Evolutionary conservation across 495 filamentous ascomycete species (phyloP).

Genomic region (Talaromyces stipitatus): DNA sequence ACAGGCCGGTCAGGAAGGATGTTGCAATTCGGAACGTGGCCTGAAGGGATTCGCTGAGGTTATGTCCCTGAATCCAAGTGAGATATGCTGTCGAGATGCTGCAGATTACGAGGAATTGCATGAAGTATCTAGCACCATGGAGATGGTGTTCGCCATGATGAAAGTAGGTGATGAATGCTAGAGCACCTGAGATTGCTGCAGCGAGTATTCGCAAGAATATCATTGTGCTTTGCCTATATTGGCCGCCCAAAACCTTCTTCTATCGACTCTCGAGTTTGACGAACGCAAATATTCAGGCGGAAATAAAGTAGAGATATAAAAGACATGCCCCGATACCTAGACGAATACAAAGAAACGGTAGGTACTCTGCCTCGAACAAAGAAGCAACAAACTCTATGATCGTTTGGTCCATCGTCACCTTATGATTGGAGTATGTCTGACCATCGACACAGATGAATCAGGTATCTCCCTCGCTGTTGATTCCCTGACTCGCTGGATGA

Average conservation of each 20-base stretch:
- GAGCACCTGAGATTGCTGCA: neutral
- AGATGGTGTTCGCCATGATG: neutral
- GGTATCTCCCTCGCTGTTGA: no score
- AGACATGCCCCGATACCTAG: no score
- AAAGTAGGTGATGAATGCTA: neutral
- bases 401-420: neutral
- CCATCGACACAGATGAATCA: no score
- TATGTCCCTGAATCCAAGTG: neutral
- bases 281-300: no score
- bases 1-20: constrained; percentile 20
- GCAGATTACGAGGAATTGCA: neutral
- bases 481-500: no score
- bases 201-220: neutral
- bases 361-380: neutral
- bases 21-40: neutral
- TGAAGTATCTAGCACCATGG: neutral
- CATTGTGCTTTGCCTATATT: neutral
- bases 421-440: neutral
- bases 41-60: neutral
- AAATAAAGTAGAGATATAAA: no score
- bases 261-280: no score
- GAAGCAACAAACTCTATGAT: neutral
- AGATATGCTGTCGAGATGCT: neutral
- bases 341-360: neutral
- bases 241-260: no score